Evolutionary conservation across 306 rosid genomes (phyloP).

Genomic region (Comarum palustre): DNA sequence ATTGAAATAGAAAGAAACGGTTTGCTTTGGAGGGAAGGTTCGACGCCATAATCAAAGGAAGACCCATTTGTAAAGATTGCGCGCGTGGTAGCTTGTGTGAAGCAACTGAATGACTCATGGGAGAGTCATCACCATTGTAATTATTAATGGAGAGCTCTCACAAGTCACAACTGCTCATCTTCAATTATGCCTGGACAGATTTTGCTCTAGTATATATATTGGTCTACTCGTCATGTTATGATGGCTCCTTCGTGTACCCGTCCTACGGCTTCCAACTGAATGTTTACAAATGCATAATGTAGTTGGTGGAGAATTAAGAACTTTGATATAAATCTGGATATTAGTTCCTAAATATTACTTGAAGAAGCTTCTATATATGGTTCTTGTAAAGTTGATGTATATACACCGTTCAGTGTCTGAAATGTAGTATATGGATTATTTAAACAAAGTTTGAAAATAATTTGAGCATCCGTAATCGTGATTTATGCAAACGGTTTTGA

Average conservation of each 20-base stretch:
- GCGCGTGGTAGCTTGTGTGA: constrained; percentile 22
- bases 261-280: constrained; percentile 22
- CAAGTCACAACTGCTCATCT: constrained; percentile 25
- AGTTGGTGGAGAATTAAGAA: constrained; percentile 8
- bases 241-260: constrained; percentile 35
- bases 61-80: constrained; percentile 7
- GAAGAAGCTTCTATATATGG: no score
- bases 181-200: constrained; percentile 12
- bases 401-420: no score
- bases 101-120: not conserved
- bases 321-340: not conserved
- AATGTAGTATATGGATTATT: no score
- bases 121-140: constrained; percentile 6
- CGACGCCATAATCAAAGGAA: constrained; percentile 26
- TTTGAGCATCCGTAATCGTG: no score
- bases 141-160: constrained; percentile 15
- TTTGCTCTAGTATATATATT: not conserved
- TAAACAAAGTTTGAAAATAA: no score
- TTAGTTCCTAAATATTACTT: no score
- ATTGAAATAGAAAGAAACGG: not conserved
- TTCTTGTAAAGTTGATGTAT: no score
- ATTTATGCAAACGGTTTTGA: no score
- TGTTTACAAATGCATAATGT: constrained; percentile 5
- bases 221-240: constrained; percentile 26
- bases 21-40: constrained; percentile 30